phyloP scores from a whole-genome alignment of 1,284 basidiomycete genomes.

The Melampsora americana region DNA sequence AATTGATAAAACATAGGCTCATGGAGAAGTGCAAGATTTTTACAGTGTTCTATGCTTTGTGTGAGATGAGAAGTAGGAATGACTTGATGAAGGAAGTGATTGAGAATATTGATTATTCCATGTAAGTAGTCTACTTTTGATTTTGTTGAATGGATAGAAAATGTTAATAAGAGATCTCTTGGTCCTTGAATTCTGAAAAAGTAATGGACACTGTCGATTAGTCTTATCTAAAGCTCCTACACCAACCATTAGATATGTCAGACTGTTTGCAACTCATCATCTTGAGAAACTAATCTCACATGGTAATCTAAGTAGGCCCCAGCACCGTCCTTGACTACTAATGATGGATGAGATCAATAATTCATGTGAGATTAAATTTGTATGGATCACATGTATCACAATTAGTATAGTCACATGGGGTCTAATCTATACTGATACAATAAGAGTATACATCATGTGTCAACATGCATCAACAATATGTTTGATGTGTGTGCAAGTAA shows the following conservation, averaged over 20 bases:
- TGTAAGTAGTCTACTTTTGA: constrained; percentile 60
- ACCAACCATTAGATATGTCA: constrained; percentile 69
- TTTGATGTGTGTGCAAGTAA: too few relatives aligned
- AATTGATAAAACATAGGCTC: constrained; percentile 60
- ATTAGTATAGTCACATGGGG: too few relatives aligned
- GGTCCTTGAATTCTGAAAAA: too few relatives aligned
- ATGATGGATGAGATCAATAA: too few relatives aligned
- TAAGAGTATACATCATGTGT: too few relatives aligned
- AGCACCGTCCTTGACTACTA: too few relatives aligned
- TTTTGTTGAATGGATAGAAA: not conserved
- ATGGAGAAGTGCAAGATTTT: constrained; percentile 89
- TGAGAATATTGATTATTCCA: constrained; percentile 82
- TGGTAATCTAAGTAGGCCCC: constrained; percentile 56
- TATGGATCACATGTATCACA: too few relatives aligned
- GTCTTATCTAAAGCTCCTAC: constrained; percentile 89
- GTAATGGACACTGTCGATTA: constrained; percentile 86
- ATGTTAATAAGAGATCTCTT: too few relatives aligned
- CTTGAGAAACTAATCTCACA: constrained; percentile 66
- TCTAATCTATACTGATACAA: too few relatives aligned
- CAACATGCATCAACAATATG: too few relatives aligned
- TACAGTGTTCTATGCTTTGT: constrained; percentile 89
- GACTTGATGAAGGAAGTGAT: constrained; percentile 87
- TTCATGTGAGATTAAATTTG: too few relatives aligned
- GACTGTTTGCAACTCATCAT: constrained; percentile 81
- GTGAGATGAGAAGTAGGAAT: constrained; percentile 82